Evolutionary conservation across 805 yeast genomes (phyloP).

Genomic region (Suhomyces prunicola): DNA sequence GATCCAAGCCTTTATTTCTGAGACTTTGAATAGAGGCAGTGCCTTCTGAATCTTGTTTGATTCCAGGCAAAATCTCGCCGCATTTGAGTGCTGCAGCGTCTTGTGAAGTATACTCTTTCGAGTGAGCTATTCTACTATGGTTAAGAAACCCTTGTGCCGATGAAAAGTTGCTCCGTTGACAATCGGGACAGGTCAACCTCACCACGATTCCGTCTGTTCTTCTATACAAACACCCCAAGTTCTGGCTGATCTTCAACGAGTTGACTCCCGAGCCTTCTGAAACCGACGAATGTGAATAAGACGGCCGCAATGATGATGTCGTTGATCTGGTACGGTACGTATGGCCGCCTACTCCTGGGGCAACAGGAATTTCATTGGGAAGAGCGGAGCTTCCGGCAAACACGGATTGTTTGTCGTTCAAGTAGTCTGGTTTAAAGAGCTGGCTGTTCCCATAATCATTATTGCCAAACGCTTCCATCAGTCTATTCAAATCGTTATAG

Average conservation of each 20-base stretch:
- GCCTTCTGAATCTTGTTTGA: constrained; percentile 58
- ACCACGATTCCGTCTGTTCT: constrained; percentile 72
- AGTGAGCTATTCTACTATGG: constrained; percentile 72
- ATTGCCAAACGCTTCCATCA: background rate
- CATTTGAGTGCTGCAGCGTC: constrained; percentile 71
- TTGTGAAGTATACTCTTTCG: constrained; percentile 66
- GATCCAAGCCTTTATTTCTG: constrained; percentile 36
- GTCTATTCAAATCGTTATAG: constrained; percentile 24
- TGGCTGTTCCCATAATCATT: constrained; percentile 6
- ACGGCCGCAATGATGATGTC: constrained; percentile 42
- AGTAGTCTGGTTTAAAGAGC: constrained; percentile 7
- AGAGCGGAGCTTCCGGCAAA: background rate
- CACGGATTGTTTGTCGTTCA: constrained; percentile 1
- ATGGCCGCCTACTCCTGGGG: constrained; percentile 15
- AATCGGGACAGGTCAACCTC: constrained; percentile 62
- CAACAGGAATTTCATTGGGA: background rate
- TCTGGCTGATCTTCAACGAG: constrained; percentile 10
- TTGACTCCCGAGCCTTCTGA: background rate
- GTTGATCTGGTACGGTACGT: constrained; percentile 49
- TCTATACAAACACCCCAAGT: constrained; percentile 53
- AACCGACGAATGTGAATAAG: constrained; percentile 1
- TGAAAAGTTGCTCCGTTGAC: constrained; percentile 67
- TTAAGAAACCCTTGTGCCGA: constrained; percentile 79
- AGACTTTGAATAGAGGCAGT: constrained; percentile 34
- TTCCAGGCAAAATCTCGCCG: constrained; percentile 52